phyloP scores from a whole-genome alignment of 2,329 filamentous ascomycete species.

The Bisporella sp. region DNA sequence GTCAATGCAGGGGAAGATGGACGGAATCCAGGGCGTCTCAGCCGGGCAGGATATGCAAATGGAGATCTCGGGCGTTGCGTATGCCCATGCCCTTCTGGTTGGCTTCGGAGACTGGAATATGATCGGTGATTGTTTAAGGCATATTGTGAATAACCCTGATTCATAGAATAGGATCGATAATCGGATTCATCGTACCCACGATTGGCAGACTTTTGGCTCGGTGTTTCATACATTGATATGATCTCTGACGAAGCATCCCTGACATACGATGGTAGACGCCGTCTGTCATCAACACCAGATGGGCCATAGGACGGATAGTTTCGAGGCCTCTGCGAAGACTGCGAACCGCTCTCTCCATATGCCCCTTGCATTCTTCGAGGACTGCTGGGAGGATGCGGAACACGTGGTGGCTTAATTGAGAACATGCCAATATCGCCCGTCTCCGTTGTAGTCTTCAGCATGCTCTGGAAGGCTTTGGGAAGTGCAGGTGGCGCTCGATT shows the following conservation, averaged over 20 bases:
- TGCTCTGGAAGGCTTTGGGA: constrained; percentile 52
- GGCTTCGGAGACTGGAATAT: constrained; percentile 40
- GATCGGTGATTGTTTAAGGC: constrained; percentile 41
- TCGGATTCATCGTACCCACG: constrained; percentile 36
- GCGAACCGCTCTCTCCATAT: constrained; percentile 13
- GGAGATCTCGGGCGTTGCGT: constrained; percentile 50
- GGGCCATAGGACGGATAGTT: constrained; percentile 19
- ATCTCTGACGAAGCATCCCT: constrained; percentile 46
- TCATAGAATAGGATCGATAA: constrained; percentile 48
- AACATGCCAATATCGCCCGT: constrained; percentile 59
- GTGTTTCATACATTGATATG: constrained; percentile 47
- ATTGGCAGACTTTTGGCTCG: constrained; percentile 38
- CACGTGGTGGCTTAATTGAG: constrained; percentile 40
- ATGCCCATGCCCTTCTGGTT: constrained; percentile 31
- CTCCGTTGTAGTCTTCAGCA: constrained; percentile 60
- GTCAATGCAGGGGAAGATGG: constrained; percentile 27
- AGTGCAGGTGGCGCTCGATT: constrained; percentile 35
- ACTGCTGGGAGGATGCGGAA: constrained; percentile 18
- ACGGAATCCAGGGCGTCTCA: constrained; percentile 43
- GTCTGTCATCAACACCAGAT: constrained; percentile 35
- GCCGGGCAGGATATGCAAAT: constrained; percentile 50
- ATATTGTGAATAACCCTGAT: constrained; percentile 30
- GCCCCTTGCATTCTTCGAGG: constrained; percentile 14
- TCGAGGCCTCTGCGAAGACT: constrained; percentile 10
- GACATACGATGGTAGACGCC: constrained; percentile 37